Percentiles rank a stretch among this genome's conserved stretches.
These are phyloP conservation scores for Polyporus tsugae DNA, from an alignment of 1,284 basidiomycete species.

Conservation along the genomic window DNA sequence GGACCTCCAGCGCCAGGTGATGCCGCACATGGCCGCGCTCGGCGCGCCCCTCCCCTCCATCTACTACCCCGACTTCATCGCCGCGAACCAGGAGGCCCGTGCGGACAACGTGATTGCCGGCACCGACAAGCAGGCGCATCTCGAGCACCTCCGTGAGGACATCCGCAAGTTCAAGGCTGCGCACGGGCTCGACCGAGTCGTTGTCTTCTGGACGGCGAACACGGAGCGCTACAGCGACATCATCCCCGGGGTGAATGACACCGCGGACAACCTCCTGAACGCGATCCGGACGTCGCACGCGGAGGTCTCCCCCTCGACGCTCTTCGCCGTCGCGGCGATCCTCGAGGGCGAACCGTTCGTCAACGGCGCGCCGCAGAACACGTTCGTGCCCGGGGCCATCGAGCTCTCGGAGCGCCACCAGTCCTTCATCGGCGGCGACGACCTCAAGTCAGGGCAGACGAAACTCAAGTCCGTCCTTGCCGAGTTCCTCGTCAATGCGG, in stretches of 20 bases:
- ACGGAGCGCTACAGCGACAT: conserved; percentile 98
- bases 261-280: conserved; percentile 87
- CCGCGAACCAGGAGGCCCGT: conserved; percentile 96
- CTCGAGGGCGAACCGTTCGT: conserved; percentile 96
- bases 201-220: conserved; percentile 99
- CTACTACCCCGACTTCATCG: conserved; percentile 97
- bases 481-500: conserved; percentile 98
- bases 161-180: conserved; percentile 93
- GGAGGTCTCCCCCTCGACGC: conserved; percentile 94
- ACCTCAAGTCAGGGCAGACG: conserved; percentile 96
- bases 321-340: conserved; percentile 96
- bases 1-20: conserved; percentile 96
- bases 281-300: conserved; percentile 88
- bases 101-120: conserved; percentile 94
- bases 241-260: conserved; percentile 95
- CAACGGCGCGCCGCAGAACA: conserved; percentile 99
- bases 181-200: conserved; percentile 86
- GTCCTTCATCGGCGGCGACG: conserved; percentile 97
- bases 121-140: conserved; percentile 88
- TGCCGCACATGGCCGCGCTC: conserved; percentile 84
- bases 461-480: conserved; percentile 96
- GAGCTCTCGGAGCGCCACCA: conserved; percentile 90
- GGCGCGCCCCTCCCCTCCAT: conserved; percentile 92
- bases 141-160: conserved; percentile 92
- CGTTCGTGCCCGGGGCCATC: conserved; percentile 96